Base-by-base conservation (phyloP, 176 grass and related monocot genomes). In the Pharus latifolius region DNA sequence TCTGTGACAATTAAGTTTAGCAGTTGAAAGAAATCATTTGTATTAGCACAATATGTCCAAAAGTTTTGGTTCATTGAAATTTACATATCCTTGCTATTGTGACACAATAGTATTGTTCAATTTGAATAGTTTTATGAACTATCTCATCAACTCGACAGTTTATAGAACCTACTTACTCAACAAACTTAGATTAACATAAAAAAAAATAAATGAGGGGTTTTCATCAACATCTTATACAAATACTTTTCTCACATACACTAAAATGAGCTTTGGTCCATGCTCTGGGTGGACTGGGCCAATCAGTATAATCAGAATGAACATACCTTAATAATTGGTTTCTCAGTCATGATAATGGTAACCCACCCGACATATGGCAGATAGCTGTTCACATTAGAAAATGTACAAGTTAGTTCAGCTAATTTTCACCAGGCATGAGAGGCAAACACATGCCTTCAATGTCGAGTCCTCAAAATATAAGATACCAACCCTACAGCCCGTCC, bases 301-400 rank as follows among this genome's bases (percentile, higher is more conserved):
- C 13, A 40, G 67, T 61, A 74, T 67, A 54, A 13, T 30, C 5
- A 31, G 33, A 75, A 56, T 48, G 4, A 57, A 6, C 76, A 44
- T 80, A 94, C 90, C 82, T 94, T 94, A 35, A 94, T 78, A 69
- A 94, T 47, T 34, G 86, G 90, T 51, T 95, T 95, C 77, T 90
- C 87, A 22, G 83, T 95, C 91, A 95, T 82, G 37, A 95, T 74
- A 67, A 90, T 95, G n/a, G 83, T 87, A 58, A 87, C 76, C 83
- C 91, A 95, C 23, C 91, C 83, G 5, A 90, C 86, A 67, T 95
- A 81, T 58, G 91, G 91, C 49, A 95, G 82, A 75, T 65, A 90
- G 19, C 91, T 95, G 78, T 78, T 56, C 9, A 35, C 25, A 49
- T 15, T 37, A 81, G 56, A 77, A 31, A 56, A 38, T 2, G 18